Base-by-base conservation (phyloP, 768 basidiomycete genomes). In the Amanita subjunquillea region DNA sequence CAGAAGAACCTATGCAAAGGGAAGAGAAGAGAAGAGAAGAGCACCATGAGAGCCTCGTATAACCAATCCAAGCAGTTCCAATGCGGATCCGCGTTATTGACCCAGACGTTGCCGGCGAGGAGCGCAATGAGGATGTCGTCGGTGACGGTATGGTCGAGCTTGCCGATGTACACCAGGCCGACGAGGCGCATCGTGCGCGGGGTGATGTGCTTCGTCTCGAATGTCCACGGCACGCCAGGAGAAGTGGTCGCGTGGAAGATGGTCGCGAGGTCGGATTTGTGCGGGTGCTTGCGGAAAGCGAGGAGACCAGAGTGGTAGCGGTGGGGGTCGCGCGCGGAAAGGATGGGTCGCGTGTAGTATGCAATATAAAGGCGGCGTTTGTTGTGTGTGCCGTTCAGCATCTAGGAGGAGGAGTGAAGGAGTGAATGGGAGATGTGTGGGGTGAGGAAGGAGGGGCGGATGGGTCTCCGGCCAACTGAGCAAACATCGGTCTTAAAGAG, bases 331-430 rank as follows among this genome's bases (percentile, higher is more conserved):
- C 41, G 20, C 10, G 29, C 8, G 29, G 44, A 46, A 29, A 30
- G 27, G 15, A 17, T 30, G 29, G n/a, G 44, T 9, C 44, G 44
- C 8, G 29, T n/a, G 29, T 46, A 46, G 44, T 46, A 46, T 12
- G 44, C 44, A 29, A 46, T 46, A 17, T 46, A 46, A 29, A 46
- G 44, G 17, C 44, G 44, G 6, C 44, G 44, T 46, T 46, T 46
- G n/a, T 46, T n/a, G n/a, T 22, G n/a, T n/a, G 3, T 40, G 39
- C 20, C 17, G n/a, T 40, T 6, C 6, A 40, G 39, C 39, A 22
- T 40, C 39, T 40, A n/a, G 13, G 34, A 1, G 34, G 34, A 13
- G 10, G 13, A 13, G 10, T 34, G 9, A 34, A 34, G 13, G 13
- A 5, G 4, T 34, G 34, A 3, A 32, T 34, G 34, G 10, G 32